Evolutionary conservation across 345 rosid genomes (phyloP).

Genomic region (Tarenaya hassleriana): DNA sequence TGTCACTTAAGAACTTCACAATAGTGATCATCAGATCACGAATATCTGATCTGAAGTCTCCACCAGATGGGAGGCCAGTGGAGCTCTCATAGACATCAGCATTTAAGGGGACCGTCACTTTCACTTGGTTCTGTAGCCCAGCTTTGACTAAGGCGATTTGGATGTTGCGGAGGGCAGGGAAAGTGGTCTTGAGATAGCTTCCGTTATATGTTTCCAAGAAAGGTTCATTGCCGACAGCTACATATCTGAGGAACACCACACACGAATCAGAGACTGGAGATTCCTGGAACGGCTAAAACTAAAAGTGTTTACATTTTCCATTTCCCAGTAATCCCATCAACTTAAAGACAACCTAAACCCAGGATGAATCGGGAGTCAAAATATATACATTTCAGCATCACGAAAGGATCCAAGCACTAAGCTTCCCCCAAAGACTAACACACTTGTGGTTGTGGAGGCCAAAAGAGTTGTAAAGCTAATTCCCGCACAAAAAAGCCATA

Average conservation of each 20-base stretch:
- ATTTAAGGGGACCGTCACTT: conserved; percentile 71
- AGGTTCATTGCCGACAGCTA: conserved; percentile 96
- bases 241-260: conserved; percentile 45
- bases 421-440: too few species aligned
- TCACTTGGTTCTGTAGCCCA: conserved; percentile 63
- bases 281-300: too few species aligned
- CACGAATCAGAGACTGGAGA: too few species aligned
- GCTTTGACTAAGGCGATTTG: conserved; percentile 81
- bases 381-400: too few species aligned
- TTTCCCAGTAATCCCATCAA: too few species aligned
- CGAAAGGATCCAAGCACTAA: too few species aligned
- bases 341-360: too few species aligned
- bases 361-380: too few species aligned
- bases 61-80: conserved; percentile 57
- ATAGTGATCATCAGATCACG: conserved; percentile 65
- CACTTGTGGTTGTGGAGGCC: too few species aligned
- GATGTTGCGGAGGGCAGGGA: conserved; percentile 71
- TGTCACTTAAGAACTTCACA: conserved; percentile 64
- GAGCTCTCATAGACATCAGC: conserved; percentile 72
- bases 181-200: conserved; percentile 51
- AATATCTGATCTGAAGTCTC: conserved; percentile 80
- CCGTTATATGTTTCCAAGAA: conserved; percentile 76
- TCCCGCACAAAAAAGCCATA: too few species aligned
- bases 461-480: too few species aligned
- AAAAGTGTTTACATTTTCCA: too few species aligned